phyloP scores from a whole-genome alignment of 129 eudicot genomes.

The Calendula officinalis region DNA sequence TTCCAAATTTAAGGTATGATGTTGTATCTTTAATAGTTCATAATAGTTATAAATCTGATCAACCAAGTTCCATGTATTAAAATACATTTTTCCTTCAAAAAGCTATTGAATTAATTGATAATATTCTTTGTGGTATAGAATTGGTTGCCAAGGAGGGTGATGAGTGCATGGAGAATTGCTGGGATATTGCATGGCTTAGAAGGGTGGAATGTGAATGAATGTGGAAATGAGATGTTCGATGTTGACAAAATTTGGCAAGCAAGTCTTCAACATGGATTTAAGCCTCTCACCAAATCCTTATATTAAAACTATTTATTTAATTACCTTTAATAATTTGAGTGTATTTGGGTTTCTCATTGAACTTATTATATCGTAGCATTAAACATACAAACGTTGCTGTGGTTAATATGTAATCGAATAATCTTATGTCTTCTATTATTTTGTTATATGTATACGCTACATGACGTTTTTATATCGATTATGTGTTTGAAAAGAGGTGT shows the following conservation, averaged over 20 bases:
- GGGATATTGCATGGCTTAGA: conserved; percentile 72
- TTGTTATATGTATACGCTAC: background rate
- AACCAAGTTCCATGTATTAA: too few relatives aligned
- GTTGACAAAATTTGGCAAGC: conserved; percentile 34
- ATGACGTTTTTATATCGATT: background rate
- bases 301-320: background rate
- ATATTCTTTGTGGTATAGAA: conserved; percentile 33
- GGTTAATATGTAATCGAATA: background rate
- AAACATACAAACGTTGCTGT: background rate
- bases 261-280: conserved; percentile 15
- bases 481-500: background rate
- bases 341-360: background rate
- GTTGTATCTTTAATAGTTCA: too few relatives aligned
- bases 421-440: background rate
- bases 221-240: conserved; percentile 47
- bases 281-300: background rate
- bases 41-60: too few relatives aligned
- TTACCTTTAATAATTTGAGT: background rate
- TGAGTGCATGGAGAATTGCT: conserved; percentile 67
- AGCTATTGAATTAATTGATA: too few relatives aligned
- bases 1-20: too few relatives aligned
- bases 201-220: conserved; percentile 67
- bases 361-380: background rate
- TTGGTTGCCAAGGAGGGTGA: conserved; percentile 74
- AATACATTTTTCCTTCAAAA: too few relatives aligned